Evolutionary conservation across 2,329 filamentous ascomycete genomes (phyloP).

Genomic region (Fusarium keratoplasticum): DNA sequence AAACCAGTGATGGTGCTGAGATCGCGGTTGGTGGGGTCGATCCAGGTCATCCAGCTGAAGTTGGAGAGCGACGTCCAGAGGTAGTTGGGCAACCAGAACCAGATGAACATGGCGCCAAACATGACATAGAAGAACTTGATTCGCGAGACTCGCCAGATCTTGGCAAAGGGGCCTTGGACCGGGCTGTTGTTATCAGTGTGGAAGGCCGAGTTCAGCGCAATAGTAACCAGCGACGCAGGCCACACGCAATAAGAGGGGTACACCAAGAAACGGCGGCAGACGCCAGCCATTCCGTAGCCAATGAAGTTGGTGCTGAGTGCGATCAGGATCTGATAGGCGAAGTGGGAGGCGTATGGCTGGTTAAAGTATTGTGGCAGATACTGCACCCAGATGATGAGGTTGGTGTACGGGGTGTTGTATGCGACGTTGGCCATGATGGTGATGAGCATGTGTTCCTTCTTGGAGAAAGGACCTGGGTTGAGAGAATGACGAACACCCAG

Average conservation of each 20-base stretch:
- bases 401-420: constrained; percentile 59
- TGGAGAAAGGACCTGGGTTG: constrained; percentile 67
- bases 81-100: constrained; percentile 66
- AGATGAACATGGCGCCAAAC: constrained; percentile 62
- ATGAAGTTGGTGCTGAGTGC: constrained; percentile 65
- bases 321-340: constrained; percentile 63
- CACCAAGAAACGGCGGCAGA: constrained; percentile 62
- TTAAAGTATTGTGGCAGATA: constrained; percentile 62
- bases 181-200: constrained; percentile 54
- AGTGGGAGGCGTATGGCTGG: constrained; percentile 59
- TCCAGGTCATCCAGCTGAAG: constrained; percentile 68
- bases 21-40: constrained; percentile 56
- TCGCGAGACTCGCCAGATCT: constrained; percentile 55
- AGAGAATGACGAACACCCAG: constrained; percentile 61
- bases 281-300: constrained; percentile 66
- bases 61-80: constrained; percentile 59
- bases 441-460: constrained; percentile 71
- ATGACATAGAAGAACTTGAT: constrained; percentile 60
- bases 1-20: constrained; percentile 53
- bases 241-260: constrained; percentile 65
- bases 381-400: constrained; percentile 63
- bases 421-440: constrained; percentile 72
- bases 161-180: constrained; percentile 46
- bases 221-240: constrained; percentile 63
- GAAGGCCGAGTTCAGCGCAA: constrained; percentile 62